Evolutionary conservation across 495 filamentous ascomycete genomes (phyloP), one percentile per base, ranked within the genome.

Genomic region (Aspergillus mulundensis): DNA sequence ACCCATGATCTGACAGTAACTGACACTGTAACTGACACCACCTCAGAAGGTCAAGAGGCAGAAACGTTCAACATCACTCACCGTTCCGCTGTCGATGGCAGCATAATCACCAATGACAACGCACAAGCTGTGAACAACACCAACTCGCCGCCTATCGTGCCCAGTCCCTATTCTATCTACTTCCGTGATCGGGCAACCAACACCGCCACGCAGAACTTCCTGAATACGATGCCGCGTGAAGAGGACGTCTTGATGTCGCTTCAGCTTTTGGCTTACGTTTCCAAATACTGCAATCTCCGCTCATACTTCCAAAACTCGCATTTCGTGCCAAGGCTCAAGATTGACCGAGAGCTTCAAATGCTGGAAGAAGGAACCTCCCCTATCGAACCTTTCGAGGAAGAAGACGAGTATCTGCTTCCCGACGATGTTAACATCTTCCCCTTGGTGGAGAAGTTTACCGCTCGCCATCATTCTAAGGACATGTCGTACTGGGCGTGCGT

Each of bases 401-500:
- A 95, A 54, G 90, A 96, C 59, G 94, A 98, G 64, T 97, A 96
- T 61, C 75, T 94, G 5, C 81, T 94, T 3, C 89, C 91, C 1
- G 91, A 97, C 68, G 89, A 97, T 70, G 89, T 91, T 71, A 98
- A 97, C 72, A 96, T 97, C 66, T 98, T 98, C 74, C 94, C 94
- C 23, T 78, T 98, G 52, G 93, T 98, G 42, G 94, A 98, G 73
- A 96, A 96, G 70, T 97, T 96, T 70, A 98, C 94, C 12, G 90
- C 96, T 39, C 84, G 93, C 53, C 90, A 95, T 66, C 90, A 96
- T 69, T 90, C 88, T 47, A 87, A 86, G 50, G 93, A 97, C 68
- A 97, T 98, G 94, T 91, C 96, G 67, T 97, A 97, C 75, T 98
- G 94, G 94, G 94, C 94, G 8, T 93, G 91, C 50, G 93, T 98